Conservation (phyloP, 129 eudicot genomes). For the Centaurea solstitialis region DNA sequence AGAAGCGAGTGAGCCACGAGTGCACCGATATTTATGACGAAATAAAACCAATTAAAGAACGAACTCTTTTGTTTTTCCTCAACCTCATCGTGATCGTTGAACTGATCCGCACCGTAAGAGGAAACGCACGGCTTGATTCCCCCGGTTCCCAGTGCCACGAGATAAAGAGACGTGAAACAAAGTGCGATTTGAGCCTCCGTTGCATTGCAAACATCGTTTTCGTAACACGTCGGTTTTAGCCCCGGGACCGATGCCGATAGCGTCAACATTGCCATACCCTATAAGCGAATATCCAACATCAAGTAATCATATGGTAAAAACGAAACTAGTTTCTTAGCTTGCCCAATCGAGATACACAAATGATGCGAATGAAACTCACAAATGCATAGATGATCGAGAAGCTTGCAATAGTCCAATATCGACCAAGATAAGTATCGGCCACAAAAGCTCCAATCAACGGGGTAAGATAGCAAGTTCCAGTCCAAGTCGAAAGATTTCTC, state of each 20-base stretch:
- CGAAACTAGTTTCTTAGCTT: not conserved
- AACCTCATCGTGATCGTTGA: conserved; percentile 52
- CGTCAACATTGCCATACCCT: conserved; percentile 67
- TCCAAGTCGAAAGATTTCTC: conserved; percentile 62
- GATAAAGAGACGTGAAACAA: conserved; percentile 52
- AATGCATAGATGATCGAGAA: conserved; percentile 65
- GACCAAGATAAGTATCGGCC: conserved; percentile 78
- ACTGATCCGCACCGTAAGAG: conserved; percentile 81
- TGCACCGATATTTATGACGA: conserved; percentile 57
- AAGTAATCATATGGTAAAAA: not conserved
- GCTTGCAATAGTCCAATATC: conserved; percentile 70
- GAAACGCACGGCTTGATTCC: conserved; percentile 79
- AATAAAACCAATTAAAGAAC: conserved; percentile 65
- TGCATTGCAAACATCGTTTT: conserved; percentile 45
- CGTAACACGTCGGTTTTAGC: conserved; percentile 54
- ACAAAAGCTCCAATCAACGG: conserved; percentile 74
- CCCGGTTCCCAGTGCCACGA: conserved; percentile 72
- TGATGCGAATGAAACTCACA: conserved; percentile 31
- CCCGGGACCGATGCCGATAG: conserved; percentile 62
- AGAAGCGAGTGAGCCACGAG: conserved; percentile 57
- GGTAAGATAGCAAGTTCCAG: conserved; percentile 70
- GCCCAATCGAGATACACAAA: too few relatives aligned
- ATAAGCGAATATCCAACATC: not conserved
- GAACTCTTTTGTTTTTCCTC: conserved; percentile 58
- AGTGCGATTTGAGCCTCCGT: conserved; percentile 44